Base-by-base conservation (phyloP, 2,329 filamentous ascomycete species). In the Aspergillus nomiae region DNA sequence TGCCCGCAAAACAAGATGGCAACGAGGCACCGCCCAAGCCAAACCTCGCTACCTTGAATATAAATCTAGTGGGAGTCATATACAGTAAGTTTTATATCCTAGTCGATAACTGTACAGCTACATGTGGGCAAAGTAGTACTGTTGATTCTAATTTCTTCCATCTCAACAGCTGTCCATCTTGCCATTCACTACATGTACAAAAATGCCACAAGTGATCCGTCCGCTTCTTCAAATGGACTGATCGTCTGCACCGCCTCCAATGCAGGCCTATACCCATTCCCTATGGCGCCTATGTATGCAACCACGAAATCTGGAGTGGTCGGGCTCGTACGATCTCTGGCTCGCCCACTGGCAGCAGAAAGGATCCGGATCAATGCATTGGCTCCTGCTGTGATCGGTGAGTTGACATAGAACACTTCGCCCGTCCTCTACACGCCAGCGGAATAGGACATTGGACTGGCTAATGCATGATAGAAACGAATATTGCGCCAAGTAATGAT, bases 1-100 rank as follows among this genome's bases (percentile, higher is more conserved):
- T 83, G 78, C 38, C 38, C 19, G 38, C 38, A 41, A 41, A 41
- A 16, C 16, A n/a, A 0, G 38, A 41, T 41, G 38, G 38, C 16
- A n/a, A n/a, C 19, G 38, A n/a, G 8, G 38, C 2, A 10, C 38
- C 38, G 4, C 38, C 38, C 19, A 41, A 41, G 38, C 38, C 38
- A 8, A 41, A 41, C 38, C 38, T 41, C 38, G 16, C 38, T 19
- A 41, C 38, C 38, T 41, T 41, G 19, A 41, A n/a, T n/a, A 16
- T 41, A 16, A 41, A 41, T 9, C 9, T 41, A 19, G 38, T 41
- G 38, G 38, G 38, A 41, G 38, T 8, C 7, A 19, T 41, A 41
- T 41, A 41, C 19, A 41, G 38, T 41, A 41, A 19, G 38, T 41
- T n/a, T n/a, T 4, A 16, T n/a, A 9, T 3, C 38, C 19, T 16